Evolutionary conservation across 805 yeast species (phyloP), one percentile per base, ranked within the genome.

Genomic region (Cyberlindnera mississippiensis): DNA sequence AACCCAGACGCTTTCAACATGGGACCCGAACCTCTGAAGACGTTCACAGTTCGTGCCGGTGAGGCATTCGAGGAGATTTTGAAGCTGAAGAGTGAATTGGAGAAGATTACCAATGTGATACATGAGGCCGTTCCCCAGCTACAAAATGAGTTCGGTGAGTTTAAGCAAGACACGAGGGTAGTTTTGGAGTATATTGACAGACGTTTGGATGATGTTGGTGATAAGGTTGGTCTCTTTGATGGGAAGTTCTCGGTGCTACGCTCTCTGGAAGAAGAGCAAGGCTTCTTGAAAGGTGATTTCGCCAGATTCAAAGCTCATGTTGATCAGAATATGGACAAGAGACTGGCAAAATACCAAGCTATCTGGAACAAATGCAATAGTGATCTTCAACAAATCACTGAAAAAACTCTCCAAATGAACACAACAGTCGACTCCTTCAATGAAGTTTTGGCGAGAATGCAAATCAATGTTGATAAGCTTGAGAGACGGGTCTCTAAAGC

Each of bases 111-210:
- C n/a, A n/a, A n/a, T n/a, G n/a, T n/a, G n/a, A n/a, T n/a, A n/a
- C 11, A 10, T 10, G 19, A 31, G 22, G 20, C 16, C 6, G n/a
- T 31, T 17, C 22, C 33, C 11, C 6, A 31, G 22, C 11, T 17
- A 9, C 33, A 10, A 4, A 4, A 4, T 7, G 20, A n/a, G 12
- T 7, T 20, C 28, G 20, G 24, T 20, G 15, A 30, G 33, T 28
- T 20, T 5, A 13, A 30, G 32, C n/a, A 16, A 3, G 44, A 35
- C 19, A 28, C 16, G 15, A 36, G 31, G 24, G n/a, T 32, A 4
- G 16, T 30, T 6, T 9, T 28, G 26, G 37, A 32, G 13, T 41
- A 41, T 28, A 9, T 36, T 4, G 44, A 41, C 19, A 24, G 22
- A 26, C 11, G 37, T 6, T 13, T 34, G 10, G 19, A 34, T 15